phyloP scores from a whole-genome alignment of 441 rosid species.

The Adansonia madagascariensis region DNA sequence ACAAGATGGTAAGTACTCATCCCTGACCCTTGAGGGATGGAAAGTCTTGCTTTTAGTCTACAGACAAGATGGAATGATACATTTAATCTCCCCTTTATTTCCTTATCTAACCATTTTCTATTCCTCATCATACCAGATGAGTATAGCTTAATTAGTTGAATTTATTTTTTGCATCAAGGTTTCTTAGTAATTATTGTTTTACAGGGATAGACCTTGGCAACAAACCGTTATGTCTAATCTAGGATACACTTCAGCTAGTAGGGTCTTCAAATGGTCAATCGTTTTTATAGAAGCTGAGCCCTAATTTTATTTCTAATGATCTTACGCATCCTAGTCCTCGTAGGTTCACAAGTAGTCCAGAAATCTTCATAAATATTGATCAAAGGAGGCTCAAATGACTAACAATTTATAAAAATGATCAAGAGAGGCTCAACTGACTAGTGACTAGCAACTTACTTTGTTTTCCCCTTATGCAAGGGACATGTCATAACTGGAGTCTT shows the following conservation, averaged over 20 bases:
- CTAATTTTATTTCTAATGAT: not conserved
- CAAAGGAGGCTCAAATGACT: not conserved
- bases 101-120: not conserved
- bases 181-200: not conserved
- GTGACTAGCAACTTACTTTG: conserved; percentile 58
- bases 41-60: not conserved
- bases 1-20: not conserved
- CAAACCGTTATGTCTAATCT: not conserved
- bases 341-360: conserved; percentile 1
- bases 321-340: not conserved
- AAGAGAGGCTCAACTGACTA: conserved; percentile 18
- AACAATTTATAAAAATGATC: conserved; percentile 10
- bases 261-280: not conserved
- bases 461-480: conserved; percentile 69
- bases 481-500: conserved; percentile 95
- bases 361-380: not conserved
- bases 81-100: not conserved
- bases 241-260: not conserved
- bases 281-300: not conserved
- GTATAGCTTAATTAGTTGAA: conserved; percentile 2
- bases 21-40: not conserved
- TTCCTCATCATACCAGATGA: not conserved
- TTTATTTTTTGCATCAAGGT: conserved; percentile 8
- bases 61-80: not conserved
- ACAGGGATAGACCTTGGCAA: not conserved